Evolutionary conservation across 139 green algal genomes (phyloP).

Genomic region (Eudorina sp.): DNA sequence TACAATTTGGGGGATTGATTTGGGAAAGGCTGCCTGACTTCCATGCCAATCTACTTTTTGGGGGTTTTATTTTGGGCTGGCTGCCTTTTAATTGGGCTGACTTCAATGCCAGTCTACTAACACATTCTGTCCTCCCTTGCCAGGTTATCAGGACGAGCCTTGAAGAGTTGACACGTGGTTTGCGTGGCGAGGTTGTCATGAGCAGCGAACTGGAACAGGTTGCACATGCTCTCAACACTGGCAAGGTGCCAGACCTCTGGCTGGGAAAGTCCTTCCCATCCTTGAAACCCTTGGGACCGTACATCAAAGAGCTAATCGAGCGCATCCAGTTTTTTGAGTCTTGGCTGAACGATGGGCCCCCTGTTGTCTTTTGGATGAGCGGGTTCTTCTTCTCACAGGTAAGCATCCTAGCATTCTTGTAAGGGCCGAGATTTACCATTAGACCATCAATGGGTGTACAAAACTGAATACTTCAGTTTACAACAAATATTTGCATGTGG

Average conservation of each 20-base stretch:
- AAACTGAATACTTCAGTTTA: no score
- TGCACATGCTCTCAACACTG: conserved; percentile 59
- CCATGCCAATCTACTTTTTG: no score
- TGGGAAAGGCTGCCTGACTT: no score
- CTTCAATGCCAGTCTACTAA: no score
- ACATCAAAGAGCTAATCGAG: conserved; percentile 81
- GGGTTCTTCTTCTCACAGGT: conserved; percentile 91
- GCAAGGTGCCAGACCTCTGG: conserved; percentile 84
- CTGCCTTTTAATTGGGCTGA: no score
- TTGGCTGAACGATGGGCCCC: conserved; percentile 75
- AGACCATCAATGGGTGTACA: no score
- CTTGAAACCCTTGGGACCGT: conserved; percentile 80
- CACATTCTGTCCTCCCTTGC: no score
- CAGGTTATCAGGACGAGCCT: conserved; percentile 72
- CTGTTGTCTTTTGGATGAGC: conserved; percentile 81
- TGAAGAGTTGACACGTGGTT: conserved; percentile 65
- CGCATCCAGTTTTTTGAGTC: conserved; percentile 68
- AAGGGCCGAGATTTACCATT: no score
- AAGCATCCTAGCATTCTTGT: no score
- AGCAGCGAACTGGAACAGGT: conserved; percentile 76
- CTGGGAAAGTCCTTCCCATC: conserved; percentile 77
- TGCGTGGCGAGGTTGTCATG: conserved; percentile 74
- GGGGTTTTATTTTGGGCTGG: no score
- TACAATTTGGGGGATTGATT: no score
- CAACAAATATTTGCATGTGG: no score